phyloP scores from a whole-genome alignment of 2,329 filamentous ascomycete species.

The Cladosporium cucumerinum region DNA sequence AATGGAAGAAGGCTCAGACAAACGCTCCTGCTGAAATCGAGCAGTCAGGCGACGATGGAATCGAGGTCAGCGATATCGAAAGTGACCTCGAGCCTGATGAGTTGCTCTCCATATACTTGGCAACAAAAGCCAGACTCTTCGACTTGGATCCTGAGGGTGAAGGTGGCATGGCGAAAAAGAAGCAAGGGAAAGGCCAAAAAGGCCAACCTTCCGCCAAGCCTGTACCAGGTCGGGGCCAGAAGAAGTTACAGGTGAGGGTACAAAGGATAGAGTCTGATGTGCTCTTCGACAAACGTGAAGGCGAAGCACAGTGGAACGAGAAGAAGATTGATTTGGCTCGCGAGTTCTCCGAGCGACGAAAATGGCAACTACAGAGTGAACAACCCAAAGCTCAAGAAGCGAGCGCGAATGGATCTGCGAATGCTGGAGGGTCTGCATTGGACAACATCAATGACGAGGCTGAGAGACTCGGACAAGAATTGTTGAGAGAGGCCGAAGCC shows the following conservation, averaged over 20 bases:
- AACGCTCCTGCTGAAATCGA: neutral
- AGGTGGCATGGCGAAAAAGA: conserved; percentile 34
- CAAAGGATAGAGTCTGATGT: conserved; percentile 67
- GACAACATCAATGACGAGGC: conserved; percentile 51
- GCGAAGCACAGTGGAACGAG: conserved; percentile 46
- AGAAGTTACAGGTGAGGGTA: conserved; percentile 70
- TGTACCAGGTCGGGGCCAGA: conserved; percentile 47
- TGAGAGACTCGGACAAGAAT: conserved; percentile 37
- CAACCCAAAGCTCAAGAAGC: conserved; percentile 8
- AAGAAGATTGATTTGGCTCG: conserved; percentile 43
- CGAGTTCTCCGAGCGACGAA: conserved; percentile 36
- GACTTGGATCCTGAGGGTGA: conserved; percentile 40
- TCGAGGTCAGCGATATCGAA: conserved; percentile 48
- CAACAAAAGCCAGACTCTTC: conserved; percentile 59
- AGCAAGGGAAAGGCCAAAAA: conserved; percentile 25
- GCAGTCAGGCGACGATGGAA: conserved; percentile 26
- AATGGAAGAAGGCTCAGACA: conserved; percentile 1
- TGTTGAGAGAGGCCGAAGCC: conserved; percentile 41
- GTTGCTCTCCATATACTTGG: conserved; percentile 69
- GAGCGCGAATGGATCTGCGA: neutral
- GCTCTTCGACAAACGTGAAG: conserved; percentile 48
- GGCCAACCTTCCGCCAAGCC: conserved; percentile 26
- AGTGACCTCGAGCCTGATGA: conserved; percentile 51
- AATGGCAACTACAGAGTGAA: conserved; percentile 26
- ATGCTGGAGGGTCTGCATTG: neutral